Evolutionary conservation across 805 yeast genomes (phyloP).

Genomic region (Ogataea haglerorum): DNA sequence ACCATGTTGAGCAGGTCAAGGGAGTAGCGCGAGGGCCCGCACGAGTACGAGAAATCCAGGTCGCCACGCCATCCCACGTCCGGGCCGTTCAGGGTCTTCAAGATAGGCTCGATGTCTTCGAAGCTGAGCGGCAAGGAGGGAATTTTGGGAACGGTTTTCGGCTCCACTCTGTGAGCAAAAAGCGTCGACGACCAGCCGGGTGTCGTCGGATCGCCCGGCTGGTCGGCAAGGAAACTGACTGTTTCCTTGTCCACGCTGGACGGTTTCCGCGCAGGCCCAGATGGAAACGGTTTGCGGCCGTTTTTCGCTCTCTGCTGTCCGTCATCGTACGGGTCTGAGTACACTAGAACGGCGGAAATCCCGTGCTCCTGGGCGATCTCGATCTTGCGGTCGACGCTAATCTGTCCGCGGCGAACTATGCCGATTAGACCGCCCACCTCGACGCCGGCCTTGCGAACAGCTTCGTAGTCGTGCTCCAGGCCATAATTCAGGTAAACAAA

Average conservation of each 20-base stretch:
- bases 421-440: constrained; percentile 55
- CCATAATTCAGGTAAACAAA: constrained; percentile 65
- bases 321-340: constrained; percentile 60
- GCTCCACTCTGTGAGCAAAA: constrained; percentile 38
- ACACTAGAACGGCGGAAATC: constrained; percentile 58
- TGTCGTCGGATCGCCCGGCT: constrained; percentile 78
- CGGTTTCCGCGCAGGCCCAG: constrained; percentile 65
- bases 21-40: constrained; percentile 43
- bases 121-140: constrained; percentile 53
- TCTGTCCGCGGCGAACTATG: constrained; percentile 48
- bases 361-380: constrained; percentile 60
- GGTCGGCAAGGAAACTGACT: constrained; percentile 51
- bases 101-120: constrained; percentile 40
- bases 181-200: constrained; percentile 63
- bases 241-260: constrained; percentile 60
- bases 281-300: constrained; percentile 57
- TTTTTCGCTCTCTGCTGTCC: constrained; percentile 49
- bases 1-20: constrained; percentile 42
- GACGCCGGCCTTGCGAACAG: constrained; percentile 38
- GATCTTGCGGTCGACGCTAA: constrained; percentile 55
- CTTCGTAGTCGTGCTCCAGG: constrained; percentile 47
- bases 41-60: constrained; percentile 41
- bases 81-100: constrained; percentile 39
- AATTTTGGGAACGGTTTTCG: constrained; percentile 45
- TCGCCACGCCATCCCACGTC: constrained; percentile 38